A percentile compares a stretch with the other conserved stretches of the same genome.
Evolutionary conservation across 805 yeast species (phyloP).

Genomic region (Peterozyma toletana): DNA sequence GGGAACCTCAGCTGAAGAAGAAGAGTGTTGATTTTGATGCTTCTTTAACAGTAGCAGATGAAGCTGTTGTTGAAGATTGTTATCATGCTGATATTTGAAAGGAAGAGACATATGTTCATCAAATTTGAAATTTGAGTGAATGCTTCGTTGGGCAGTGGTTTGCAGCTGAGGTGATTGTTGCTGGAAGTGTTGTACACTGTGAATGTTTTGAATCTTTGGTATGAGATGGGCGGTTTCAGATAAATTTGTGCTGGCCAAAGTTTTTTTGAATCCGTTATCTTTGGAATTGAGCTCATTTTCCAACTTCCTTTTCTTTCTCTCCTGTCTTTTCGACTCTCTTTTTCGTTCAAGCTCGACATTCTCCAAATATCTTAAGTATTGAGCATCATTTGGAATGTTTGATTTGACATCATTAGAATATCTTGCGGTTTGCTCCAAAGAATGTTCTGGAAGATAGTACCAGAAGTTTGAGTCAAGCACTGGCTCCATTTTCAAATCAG

Average conservation of each 20-base stretch:
- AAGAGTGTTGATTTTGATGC: no score
- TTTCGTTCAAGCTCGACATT: conserved; percentile 4
- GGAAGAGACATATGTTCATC: no score
- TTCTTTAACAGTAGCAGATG: no score
- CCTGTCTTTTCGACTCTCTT: conserved; percentile 3
- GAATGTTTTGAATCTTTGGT: no score
- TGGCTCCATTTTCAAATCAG: neutral
- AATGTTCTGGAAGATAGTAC: conserved; percentile 15
- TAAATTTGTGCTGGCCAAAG: no score
- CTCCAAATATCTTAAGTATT: conserved; percentile 10
- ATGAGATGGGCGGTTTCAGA: no score
- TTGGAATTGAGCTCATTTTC: neutral
- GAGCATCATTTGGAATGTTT: conserved; percentile 17
- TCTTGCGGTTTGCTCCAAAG: conserved; percentile 16
- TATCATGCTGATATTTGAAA: no score
- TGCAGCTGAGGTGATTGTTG: neutral
- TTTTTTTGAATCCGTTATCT: no score
- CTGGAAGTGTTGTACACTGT: no score
- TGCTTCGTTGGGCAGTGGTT: neutral
- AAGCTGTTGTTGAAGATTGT: no score
- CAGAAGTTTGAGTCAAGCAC: conserved; percentile 8
- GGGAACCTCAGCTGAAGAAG: no score
- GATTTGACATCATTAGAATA: conserved; percentile 12
- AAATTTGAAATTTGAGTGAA: neutral
- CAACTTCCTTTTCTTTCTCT: conserved; percentile 5